phyloP scores from a whole-genome alignment of 2,329 filamentous ascomycete species.

The Capronia americana region DNA sequence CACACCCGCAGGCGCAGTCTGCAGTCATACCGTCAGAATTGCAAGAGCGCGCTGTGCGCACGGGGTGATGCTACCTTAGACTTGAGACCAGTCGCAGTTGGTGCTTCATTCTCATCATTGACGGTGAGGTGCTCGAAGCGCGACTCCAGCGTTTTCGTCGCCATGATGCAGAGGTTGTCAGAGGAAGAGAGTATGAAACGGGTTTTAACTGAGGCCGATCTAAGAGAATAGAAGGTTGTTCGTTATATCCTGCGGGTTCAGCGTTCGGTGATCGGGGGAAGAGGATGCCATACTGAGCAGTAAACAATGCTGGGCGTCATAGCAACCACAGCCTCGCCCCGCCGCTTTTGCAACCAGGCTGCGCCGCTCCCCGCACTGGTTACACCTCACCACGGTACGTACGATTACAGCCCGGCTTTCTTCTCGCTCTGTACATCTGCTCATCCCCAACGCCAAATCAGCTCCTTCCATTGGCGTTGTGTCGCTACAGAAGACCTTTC shows the following conservation, averaged over 20 bases:
- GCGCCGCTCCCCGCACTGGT: neutral
- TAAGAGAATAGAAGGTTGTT: neutral
- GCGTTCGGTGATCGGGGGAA: neutral
- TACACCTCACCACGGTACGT: neutral
- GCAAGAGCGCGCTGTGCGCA: neutral
- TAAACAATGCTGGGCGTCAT: slow-evolving; percentile 1
- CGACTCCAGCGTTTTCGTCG: slow-evolving; percentile 79
- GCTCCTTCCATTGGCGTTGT: neutral
- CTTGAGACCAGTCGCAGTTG: slow-evolving; percentile 69
- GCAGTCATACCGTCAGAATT: slow-evolving; percentile 3
- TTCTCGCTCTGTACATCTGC: neutral
- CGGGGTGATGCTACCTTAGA: slow-evolving; percentile 68
- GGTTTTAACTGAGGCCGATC: neutral
- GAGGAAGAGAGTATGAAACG: neutral
- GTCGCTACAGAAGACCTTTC: neutral
- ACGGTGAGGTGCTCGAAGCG: slow-evolving; percentile 90
- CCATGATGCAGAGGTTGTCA: slow-evolving; percentile 55
- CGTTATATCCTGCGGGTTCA: neutral
- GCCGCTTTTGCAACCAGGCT: slow-evolving; percentile 1
- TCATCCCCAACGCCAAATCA: slow-evolving; percentile 12
- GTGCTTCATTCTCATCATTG: slow-evolving; percentile 80
- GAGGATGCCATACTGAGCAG: neutral
- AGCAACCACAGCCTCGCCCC: neutral
- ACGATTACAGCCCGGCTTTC: neutral
- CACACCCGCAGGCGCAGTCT: slow-evolving; percentile 24